phyloP scores from a whole-genome alignment of 257 asterid species.

The Verbascum thapsus region DNA sequence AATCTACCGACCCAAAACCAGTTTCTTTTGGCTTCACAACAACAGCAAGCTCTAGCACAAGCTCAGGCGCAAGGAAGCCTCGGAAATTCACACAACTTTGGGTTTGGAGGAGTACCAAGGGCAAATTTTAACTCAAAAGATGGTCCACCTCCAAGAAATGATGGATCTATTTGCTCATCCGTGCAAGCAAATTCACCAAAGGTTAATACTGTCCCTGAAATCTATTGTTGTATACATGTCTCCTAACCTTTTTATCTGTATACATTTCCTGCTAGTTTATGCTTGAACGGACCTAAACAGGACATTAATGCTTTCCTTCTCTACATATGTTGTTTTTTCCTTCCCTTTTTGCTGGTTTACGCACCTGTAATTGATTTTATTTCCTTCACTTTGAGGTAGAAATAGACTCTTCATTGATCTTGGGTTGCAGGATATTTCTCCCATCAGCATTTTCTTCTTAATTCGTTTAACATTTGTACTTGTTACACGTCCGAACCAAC shows the following conservation, averaged over 20 bases:
- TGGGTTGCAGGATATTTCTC: background rate
- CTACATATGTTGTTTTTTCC: background rate
- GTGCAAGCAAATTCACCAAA: constrained; percentile 93
- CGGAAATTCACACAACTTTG: constrained; percentile 73
- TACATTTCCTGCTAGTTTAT: constrained; percentile 1
- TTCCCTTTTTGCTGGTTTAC: background rate
- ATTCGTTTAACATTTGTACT: background rate
- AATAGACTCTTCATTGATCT: background rate
- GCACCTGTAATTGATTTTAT: background rate
- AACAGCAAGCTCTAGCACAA: constrained; percentile 91
- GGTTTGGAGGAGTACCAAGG: constrained; percentile 89
- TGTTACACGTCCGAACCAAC: constrained; percentile 6
- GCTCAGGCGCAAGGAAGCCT: constrained; percentile 93
- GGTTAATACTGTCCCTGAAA: constrained; percentile 42
- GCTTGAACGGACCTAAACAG: background rate
- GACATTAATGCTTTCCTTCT: background rate
- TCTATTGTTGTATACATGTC: background rate
- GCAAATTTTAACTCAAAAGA: constrained; percentile 81
- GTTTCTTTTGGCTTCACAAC: constrained; percentile 85
- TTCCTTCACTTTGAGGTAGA: constrained; percentile 2
- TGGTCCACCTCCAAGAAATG: constrained; percentile 91
- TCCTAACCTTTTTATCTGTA: background rate
- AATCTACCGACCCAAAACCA: constrained; percentile 80
- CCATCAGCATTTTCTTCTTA: background rate
- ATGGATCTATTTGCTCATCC: constrained; percentile 94